Percentiles rank a stretch among this genome's conserved stretches.
Evolutionary conservation across 257 asterid species (phyloP).

Genomic region (Lithospermum erythrorhizon): DNA sequence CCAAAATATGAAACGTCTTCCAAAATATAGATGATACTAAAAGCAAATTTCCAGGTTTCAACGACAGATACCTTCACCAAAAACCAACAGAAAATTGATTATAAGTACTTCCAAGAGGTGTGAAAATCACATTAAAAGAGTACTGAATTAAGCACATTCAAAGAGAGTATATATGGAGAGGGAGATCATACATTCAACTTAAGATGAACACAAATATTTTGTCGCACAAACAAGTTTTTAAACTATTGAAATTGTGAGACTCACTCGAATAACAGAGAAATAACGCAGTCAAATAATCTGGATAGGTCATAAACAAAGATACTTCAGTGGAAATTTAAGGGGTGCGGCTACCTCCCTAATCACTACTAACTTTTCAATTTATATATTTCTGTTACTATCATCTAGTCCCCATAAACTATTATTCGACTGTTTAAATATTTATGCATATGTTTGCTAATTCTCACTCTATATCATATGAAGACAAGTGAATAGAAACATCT

Average conservation of each 20-base stretch:
- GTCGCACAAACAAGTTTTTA: neutral
- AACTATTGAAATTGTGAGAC: neutral
- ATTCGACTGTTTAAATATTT: no score
- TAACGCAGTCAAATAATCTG: no score
- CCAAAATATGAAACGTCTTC: neutral
- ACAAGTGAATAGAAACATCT: neutral
- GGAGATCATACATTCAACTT: neutral
- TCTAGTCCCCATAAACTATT: no score
- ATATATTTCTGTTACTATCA: no score
- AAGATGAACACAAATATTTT: neutral
- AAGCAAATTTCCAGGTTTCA: neutral
- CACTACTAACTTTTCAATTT: no score
- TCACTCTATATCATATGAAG: neutral
- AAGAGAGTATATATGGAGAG: neutral
- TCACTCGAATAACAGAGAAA: no score
- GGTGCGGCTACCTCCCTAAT: neutral
- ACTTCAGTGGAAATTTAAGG: no score
- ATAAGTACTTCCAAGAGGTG: constrained; percentile 5
- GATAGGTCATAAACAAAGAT: no score
- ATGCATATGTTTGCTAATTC: neutral
- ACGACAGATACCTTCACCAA: constrained; percentile 14
- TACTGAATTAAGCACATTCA: neutral
- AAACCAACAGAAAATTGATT: constrained; percentile 6
- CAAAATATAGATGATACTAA: neutral
- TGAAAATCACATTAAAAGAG: no score